These are phyloP conservation scores for Aspergillus conjunctus DNA, from an alignment of 495 filamentous ascomycete genomes.

Conservation along the genomic window DNA sequence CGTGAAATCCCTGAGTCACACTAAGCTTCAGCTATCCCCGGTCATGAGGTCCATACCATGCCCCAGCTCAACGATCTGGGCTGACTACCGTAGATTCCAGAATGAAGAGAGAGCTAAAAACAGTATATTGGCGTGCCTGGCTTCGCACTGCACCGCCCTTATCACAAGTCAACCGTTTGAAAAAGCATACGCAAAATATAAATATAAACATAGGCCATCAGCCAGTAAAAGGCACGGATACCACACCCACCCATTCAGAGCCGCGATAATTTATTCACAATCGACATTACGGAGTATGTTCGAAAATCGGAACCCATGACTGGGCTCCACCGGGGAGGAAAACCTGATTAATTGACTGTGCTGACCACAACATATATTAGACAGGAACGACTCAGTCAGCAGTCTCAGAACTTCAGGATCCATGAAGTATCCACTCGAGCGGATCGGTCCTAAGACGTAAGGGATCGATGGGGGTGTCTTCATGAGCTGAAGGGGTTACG, in stretches of 20 bases:
- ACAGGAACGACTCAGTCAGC: not conserved
- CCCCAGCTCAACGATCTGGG: slow-evolving; percentile 1
- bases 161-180: not conserved
- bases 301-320: not conserved
- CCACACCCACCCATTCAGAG: not conserved
- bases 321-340: not conserved
- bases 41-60: slow-evolving; percentile 6
- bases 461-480: not conserved
- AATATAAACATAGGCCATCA: too few relatives aligned
- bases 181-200: not conserved
- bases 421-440: slow-evolving; percentile 9
- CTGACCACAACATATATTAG: not conserved
- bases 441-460: slow-evolving; percentile 13
- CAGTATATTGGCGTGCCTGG: not conserved
- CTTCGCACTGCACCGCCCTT: not conserved
- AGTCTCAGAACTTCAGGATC: slow-evolving; percentile 5
- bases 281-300: too few relatives aligned
- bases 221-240: not conserved
- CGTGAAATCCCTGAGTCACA: slow-evolving; percentile 7
- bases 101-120: not conserved
- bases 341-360: not conserved
- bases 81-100: not conserved
- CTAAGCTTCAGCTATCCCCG: not conserved
- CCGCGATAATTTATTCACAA: not conserved
- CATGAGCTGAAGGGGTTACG: not conserved